Evolutionary conservation across 1,139 yeast species (phyloP), one percentile per base, ranked within the genome.

Genomic region (Tardiomyces depauwii): DNA sequence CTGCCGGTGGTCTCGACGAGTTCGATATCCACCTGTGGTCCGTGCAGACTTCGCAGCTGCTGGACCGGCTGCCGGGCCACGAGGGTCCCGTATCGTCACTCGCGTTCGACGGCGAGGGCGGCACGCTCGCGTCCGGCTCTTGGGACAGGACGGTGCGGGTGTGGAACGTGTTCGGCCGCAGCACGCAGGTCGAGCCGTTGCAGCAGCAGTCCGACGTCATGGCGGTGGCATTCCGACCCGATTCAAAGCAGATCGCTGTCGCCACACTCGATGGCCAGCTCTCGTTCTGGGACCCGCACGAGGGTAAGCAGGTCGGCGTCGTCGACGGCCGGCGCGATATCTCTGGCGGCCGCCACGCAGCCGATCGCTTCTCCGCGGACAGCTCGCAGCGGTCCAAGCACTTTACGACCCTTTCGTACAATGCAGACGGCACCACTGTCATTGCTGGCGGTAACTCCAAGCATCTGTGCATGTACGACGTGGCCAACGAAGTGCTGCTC

Each of bases 21-120:
- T 91, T 81, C 64, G 96, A 86, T 52, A 84, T 91, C 47, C 89
- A 84, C 60, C 85, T 91, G 39, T 91, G 99, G 99, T 87, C 96
- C 11, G 96, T 93, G 1, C 98, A 91, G 68, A 89, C 96, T 0
- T 84, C 95, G 1, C 96, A 89, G 62, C 69, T 91, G 44, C 72
- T 91, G 47, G 98, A 93, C 59, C 76, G 86, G 19, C 71, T 91
- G 44, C 71, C 91, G 4, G 98, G 97, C 5, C 99, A 91, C 63
- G 95, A 86, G 57, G 99, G 96, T 1, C 98, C 99, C 0, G 82
- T 91, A 2, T 86, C 96, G 1, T 80, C 88, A 53, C 71, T 91
- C 42, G 78, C 93, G 11, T 91, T 93, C 64, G 95, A 96, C 44
- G 70, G 70, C 13, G 96, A 88, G 60, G 70, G 72, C 3, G 76